These are phyloP conservation scores for Scedosporium aurantiacum DNA, from an alignment of 2,329 filamentous ascomycete genomes.

Conservation along the genomic window DNA sequence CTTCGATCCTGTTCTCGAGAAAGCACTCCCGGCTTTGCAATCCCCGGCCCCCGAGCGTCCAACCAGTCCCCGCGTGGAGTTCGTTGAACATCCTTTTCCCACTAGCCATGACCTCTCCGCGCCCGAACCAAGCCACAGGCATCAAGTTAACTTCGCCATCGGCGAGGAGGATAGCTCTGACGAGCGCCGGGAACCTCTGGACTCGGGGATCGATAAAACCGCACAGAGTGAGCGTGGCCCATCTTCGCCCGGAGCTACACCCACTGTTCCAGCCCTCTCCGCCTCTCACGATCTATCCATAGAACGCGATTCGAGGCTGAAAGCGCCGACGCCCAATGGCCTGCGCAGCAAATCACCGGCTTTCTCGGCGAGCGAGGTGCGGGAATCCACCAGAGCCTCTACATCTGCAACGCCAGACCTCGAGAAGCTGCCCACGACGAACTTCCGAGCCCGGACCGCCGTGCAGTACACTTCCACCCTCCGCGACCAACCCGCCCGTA, in stretches of 20 bases:
- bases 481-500: constrained; percentile 53
- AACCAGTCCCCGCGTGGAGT: not conserved
- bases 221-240: not conserved
- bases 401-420: not conserved
- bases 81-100: not conserved
- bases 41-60: not conserved
- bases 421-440: not conserved
- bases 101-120: not conserved
- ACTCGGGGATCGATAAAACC: not conserved
- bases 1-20: not conserved
- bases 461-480: constrained; percentile 60
- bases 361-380: not conserved
- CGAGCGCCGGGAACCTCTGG: not conserved
- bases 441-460: constrained; percentile 9
- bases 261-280: not conserved
- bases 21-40: not conserved
- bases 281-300: no score
- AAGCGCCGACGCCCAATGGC: not conserved
- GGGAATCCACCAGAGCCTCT: not conserved
- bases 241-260: not conserved
- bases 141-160: not conserved
- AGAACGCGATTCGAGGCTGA: not conserved
- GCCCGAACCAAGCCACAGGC: not conserved
- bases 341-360: not conserved
- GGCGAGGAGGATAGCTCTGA: not conserved